Base-by-base conservation (phyloP, 1,139 yeast species). In the Hyphopichia fennica region DNA sequence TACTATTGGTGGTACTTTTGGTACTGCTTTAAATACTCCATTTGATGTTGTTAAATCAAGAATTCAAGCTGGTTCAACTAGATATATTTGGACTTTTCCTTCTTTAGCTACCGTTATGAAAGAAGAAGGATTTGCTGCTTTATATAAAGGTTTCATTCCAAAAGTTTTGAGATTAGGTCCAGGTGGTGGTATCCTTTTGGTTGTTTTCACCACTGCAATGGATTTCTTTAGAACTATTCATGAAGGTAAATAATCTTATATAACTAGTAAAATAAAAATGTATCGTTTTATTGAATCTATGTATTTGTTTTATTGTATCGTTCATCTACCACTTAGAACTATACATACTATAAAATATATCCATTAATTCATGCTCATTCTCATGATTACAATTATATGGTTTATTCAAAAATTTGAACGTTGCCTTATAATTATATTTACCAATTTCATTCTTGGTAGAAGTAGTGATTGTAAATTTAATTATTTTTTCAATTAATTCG, bases 111-210 rank as follows among this genome's bases (percentile, higher is more conserved):
- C 84, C 25, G 91, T 95, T 33, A 83, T 84, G 57, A 82, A 77
- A 62, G 99, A 93, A 67, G 98, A 91, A 75, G 97, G 96, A 31
- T 79, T 87, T 55, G 75, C 70, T 44, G 96, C 97, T 13, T 78
- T 91, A 46, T 90, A 90, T 69, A 91, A 88, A 72, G 98, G 97
- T 37, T 93, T 93, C 80, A 65, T 93, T 55, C 99, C 99, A 54
- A 95, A 95, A 77, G 98, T 95, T 17, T 78, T 93, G 63, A 85
- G 99, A 78, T 78, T 95, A 56, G 99, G 99, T 43, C 99, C 99
- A 47, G 99, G 99, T 60, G 99, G 99, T 63, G 99, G 99, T 73
- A 91, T 95, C 54, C 75, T 95, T 60, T 77, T 93, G 63, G 98
- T 95, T 41, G 99, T 95, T 16, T 93, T 90, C 75, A 89, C 97